phyloP scores from a whole-genome alignment of 2,329 filamentous ascomycete species.

The Trichocomaceae sp. region DNA sequence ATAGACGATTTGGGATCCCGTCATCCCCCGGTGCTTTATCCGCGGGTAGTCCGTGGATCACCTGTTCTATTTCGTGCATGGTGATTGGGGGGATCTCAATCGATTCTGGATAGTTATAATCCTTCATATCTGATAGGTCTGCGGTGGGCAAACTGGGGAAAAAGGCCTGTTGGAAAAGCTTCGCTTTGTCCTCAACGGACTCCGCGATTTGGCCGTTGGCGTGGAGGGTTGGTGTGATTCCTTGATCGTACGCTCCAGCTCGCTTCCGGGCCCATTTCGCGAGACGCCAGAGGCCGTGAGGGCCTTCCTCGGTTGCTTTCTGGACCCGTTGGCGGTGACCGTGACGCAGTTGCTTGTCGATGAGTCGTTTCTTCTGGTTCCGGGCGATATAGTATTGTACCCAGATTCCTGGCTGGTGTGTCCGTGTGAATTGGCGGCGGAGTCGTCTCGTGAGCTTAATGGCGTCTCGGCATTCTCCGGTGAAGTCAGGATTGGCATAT shows the following conservation, averaged over 20 bases:
- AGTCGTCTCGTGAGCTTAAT: background rate
- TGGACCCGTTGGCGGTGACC: slow-evolving; percentile 21
- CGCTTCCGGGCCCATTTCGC: slow-evolving; percentile 20
- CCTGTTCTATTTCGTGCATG: background rate
- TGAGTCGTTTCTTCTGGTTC: slow-evolving; percentile 22
- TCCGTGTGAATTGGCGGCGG: background rate
- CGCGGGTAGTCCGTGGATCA: background rate
- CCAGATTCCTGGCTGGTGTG: background rate
- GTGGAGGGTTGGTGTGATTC: background rate
- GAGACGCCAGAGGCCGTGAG: slow-evolving; percentile 19
- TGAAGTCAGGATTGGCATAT: background rate
- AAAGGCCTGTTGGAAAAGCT: background rate
- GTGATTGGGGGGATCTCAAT: background rate
- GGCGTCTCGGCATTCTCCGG: background rate
- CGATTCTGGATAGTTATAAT: background rate
- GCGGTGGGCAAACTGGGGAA: background rate
- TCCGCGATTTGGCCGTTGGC: background rate
- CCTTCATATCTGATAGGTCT: background rate
- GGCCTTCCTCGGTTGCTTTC: slow-evolving; percentile 17
- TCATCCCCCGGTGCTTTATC: background rate
- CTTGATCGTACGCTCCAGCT: background rate
- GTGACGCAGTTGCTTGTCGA: slow-evolving; percentile 16
- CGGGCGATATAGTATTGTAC: slow-evolving; percentile 15
- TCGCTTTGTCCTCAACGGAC: background rate
- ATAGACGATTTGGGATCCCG: background rate